Conservation (phyloP, 1,139 yeast species). For the Yamadazyma atmosphaerica region DNA sequence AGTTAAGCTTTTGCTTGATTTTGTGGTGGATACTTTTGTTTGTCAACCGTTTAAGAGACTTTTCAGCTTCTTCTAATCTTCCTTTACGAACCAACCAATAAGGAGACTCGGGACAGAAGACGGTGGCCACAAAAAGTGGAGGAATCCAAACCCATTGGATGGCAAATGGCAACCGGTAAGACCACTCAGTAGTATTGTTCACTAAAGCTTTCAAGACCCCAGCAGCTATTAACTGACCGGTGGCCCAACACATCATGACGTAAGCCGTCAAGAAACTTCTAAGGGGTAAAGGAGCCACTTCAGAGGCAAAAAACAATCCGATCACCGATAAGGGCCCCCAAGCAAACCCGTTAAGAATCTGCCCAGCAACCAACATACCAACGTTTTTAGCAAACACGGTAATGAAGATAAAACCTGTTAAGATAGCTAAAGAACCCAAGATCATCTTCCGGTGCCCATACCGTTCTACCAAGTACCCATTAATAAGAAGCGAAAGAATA, state of each 20-base stretch:
- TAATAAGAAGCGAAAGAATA: conserved; percentile 36
- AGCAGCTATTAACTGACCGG: conserved; percentile 43
- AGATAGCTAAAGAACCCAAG: conserved; percentile 25
- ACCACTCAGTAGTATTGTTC: conserved; percentile 20
- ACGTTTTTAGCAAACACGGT: conserved; percentile 42
- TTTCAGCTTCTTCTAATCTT: conserved; percentile 10
- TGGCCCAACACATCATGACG: conserved; percentile 44
- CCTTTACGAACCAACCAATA: conserved; percentile 13
- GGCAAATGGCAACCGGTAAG: conserved; percentile 49
- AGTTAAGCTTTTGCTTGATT: conserved; percentile 9
- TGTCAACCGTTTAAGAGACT: conserved; percentile 8
- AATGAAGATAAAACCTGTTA: conserved; percentile 37
- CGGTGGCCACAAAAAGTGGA: conserved; percentile 26
- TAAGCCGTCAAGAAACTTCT: conserved; percentile 44
- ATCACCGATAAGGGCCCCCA: conserved; percentile 50
- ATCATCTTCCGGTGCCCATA: conserved; percentile 41
- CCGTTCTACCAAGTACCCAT: conserved; percentile 37
- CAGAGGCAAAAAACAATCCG: conserved; percentile 47
- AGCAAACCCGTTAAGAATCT: conserved; percentile 41
- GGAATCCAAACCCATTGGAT: conserved; percentile 34
- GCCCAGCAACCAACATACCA: conserved; percentile 40
- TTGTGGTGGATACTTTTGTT: conserved; percentile 7
- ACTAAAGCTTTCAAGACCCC: conserved; percentile 38
- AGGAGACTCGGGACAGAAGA: conserved; percentile 26
- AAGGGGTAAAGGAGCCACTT: conserved; percentile 44